Evolutionary conservation across 2,329 filamentous ascomycete genomes (phyloP), one percentile per base, ranked within the genome.

Genomic region (Aspergillus quadrilineatus): DNA sequence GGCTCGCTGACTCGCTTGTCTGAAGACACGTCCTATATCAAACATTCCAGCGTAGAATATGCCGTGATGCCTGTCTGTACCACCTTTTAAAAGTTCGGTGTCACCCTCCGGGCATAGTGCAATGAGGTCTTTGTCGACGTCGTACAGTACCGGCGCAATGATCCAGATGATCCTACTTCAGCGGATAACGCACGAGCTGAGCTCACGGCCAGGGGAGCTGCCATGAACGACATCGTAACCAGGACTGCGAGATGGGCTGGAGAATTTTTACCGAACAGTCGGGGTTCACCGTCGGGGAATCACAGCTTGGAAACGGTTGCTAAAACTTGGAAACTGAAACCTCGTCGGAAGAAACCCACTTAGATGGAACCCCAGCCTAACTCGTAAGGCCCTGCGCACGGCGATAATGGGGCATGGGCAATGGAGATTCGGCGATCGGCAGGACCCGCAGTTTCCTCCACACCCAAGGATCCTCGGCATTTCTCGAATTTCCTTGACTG

Each of bases 381-480:
- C 9, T 14, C 5, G 7, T 14, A 12, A 37, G 34, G 8, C 8
- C 34, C 8, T 5, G 34, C 9, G 9, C 34, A 10, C 34, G 34
- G 34, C 8, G 9, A 37, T 37, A 14, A 37, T 37, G 34, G 34
- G 12, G 34, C 34, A 46, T 5, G 30, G 34, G 34, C 34, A 9
- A 29, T 52, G 28, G 29, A 36, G 29, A 44, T 45, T 45, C n/a
- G 37, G 28, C 45, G 50, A 52, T 52, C 50, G 50, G 50, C 50
- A 44, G 42, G 50, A 28, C 50, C 50, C 41, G 42, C 50, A 26
- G 10, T 34, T 28, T 17, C 17, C 17, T 37, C 41, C 41, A 15
- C 29, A 26, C 15, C 49, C 49, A 51, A 51, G 44, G 15, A 32
- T 12, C 39, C 49, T 51, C 44, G 44, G 44, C 44, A 47, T 34